phyloP scores from a whole-genome alignment of 75 land plant genomes.

The Sequoiadendron giganteum region DNA sequence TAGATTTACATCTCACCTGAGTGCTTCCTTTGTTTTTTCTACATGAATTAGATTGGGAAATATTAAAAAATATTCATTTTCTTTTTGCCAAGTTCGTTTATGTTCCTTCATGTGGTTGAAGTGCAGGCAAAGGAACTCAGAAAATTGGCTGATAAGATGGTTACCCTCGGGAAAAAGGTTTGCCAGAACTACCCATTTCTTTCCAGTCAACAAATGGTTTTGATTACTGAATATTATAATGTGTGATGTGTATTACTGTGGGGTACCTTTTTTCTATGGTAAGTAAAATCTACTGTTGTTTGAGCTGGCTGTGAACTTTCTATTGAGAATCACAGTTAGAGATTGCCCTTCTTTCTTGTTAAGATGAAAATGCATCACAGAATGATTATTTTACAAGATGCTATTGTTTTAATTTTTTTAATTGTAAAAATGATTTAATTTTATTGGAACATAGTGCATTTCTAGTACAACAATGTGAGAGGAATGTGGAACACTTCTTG shows the following conservation, averaged over 20 bases:
- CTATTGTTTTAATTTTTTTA: neutral
- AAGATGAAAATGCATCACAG: neutral
- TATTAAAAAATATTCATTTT: neutral
- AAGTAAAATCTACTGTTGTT: neutral
- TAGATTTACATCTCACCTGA: neutral
- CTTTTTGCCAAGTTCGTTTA: neutral
- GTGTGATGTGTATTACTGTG: no score
- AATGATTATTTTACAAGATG: neutral
- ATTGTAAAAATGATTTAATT: neutral
- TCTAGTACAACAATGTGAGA: neutral
- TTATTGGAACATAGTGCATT: neutral
- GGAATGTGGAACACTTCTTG: neutral
- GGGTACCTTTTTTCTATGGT: neutral
- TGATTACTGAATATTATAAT: neutral
- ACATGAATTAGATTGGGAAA: neutral
- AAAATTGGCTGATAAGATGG: constrained; percentile 87
- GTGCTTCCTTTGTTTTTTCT: neutral
- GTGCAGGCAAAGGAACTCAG: constrained; percentile 90
- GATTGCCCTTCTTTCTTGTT: neutral
- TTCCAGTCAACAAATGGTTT: constrained; percentile 3
- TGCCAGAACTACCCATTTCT: neutral
- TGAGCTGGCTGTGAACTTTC: neutral
- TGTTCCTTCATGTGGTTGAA: neutral
- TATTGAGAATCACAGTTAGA: neutral
- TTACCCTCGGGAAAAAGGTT: constrained; percentile 90